Evolutionary conservation across 306 rosid genomes (phyloP), one percentile per base, ranked within the genome.

Genomic region (Pyrus bretschneideri): DNA sequence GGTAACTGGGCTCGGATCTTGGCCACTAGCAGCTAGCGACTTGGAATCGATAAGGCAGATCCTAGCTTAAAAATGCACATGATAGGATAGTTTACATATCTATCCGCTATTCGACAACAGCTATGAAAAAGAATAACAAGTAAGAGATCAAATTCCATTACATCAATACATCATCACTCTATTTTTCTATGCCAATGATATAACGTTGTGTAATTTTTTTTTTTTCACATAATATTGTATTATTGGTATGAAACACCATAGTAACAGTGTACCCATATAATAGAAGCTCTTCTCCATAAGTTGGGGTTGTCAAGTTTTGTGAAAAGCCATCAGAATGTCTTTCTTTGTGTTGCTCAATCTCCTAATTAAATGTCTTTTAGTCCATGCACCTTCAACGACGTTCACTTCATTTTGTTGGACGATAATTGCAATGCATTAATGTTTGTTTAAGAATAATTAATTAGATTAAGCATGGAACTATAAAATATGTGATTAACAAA

Each of bases 331-430:
- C 62, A 6, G 14, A 27, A 6, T 4, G 18, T 60, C 65, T 60
- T 25, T 11, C 79, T 46, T 38, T 17, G 33, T 17, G 7, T 3
- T 60, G 10, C 58, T 70, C 9, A 9, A 13, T 14, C 59, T 70
- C 40, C 44, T 29, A 51, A 51, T 17, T 1, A 33, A 79, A 15
- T 18, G 35, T 27, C 55, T 25, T 17, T 33, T 38, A 38, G 65
- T 69, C 72, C 55, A 22, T 3, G 13, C 35, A 49, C 35, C 44
- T 65, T 65, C 60, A 70, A 49, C 58, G 3, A 49, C 67, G 19
- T 40, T 23, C 5, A 31, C 79, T 75, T 35, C 69, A 45, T 77
- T 74, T 44, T 67, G 27, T 55, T 70, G 74, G 74, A 70, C 15
- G 51, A 70, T 70, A 46, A 49, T 25, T 70, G 35, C 22, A 25